Conservation (phyloP, 129 eudicot species). For the Apium graveolens region DNA sequence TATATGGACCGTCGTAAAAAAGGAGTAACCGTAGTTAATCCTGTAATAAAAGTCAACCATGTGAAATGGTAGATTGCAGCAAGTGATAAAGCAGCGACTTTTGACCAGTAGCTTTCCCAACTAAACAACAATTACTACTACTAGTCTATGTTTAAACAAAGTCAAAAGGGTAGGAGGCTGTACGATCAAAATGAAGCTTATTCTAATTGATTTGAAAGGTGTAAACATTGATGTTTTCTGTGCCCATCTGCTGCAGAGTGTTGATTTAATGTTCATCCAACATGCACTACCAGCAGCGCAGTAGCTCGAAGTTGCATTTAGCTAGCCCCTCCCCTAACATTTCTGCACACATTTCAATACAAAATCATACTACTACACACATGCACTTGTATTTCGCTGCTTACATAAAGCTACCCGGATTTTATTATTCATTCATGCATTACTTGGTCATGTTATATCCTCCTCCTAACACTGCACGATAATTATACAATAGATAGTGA, state of each 20-base stretch:
- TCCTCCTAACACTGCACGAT: not conserved
- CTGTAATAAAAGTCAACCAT: not conserved
- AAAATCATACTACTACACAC: not conserved
- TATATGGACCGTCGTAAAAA: too few species aligned
- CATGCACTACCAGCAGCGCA: slow-evolving; percentile 3
- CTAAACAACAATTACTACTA: not conserved
- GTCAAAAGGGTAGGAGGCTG: slow-evolving; percentile 11
- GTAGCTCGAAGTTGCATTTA: not conserved
- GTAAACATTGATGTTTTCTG: slow-evolving; percentile 29
- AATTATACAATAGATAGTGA: too few species aligned
- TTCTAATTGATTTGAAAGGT: not conserved
- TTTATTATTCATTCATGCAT: not conserved
- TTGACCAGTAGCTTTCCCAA: not conserved
- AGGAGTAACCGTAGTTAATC: not conserved
- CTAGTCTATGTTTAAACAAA: not conserved
- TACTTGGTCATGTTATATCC: too few species aligned
- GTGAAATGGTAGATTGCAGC: not conserved
- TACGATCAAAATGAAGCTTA: slow-evolving; percentile 10
- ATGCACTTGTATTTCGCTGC: not conserved
- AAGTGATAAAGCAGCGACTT: not conserved
- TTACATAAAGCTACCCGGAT: too few species aligned
- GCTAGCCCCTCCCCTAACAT: slow-evolving; percentile 8
- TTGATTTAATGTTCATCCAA: slow-evolving; percentile 8
- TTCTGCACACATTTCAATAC: slow-evolving; percentile 35
- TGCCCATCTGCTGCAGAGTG: slow-evolving; percentile 17